phyloP scores from a whole-genome alignment of 2,329 filamentous ascomycete species.

The Didymella glomerata region DNA sequence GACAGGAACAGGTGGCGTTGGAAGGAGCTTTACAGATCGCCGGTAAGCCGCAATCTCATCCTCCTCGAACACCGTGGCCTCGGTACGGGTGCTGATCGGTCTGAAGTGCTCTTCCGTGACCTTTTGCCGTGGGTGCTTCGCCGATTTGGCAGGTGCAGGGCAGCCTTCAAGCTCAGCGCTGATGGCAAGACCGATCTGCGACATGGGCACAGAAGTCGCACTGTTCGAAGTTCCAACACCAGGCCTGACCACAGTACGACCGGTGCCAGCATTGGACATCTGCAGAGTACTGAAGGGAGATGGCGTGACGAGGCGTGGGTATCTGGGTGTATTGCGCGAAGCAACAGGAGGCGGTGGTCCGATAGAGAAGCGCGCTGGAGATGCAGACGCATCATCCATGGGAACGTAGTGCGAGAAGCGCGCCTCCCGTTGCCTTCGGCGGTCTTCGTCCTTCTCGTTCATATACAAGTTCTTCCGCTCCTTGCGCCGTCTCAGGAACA shows the following conservation, averaged over 20 bases:
- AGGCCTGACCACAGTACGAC: slow-evolving; percentile 32
- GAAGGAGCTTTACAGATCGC: slow-evolving; percentile 42
- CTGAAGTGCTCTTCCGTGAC: slow-evolving; percentile 26
- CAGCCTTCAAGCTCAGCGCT: slow-evolving; percentile 47
- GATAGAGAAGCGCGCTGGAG: slow-evolving; percentile 29
- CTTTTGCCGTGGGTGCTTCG: slow-evolving; percentile 18
- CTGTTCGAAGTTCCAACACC: slow-evolving; percentile 33
- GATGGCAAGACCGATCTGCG: slow-evolving; percentile 51
- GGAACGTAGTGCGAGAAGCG: slow-evolving; percentile 37
- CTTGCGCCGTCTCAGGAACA: slow-evolving; percentile 47
- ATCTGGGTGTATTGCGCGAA: slow-evolving; percentile 9
- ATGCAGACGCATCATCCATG: slow-evolving; percentile 17
- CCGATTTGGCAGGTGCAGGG: slow-evolving; percentile 25
- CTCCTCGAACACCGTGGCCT: slow-evolving; percentile 52
- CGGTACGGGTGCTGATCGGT: slow-evolving; percentile 45
- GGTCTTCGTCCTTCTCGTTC: slow-evolving; percentile 35
- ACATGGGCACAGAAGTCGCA: slow-evolving; percentile 34
- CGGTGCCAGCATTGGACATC: slow-evolving; percentile 12
- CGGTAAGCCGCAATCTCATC: slow-evolving; percentile 37
- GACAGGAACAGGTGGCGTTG: slow-evolving; percentile 44
- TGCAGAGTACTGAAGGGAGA: slow-evolving; percentile 21
- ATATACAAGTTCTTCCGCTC: slow-evolving; percentile 37
- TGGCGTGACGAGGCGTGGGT: slow-evolving; percentile 13
- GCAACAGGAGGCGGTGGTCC: slow-evolving; percentile 26
- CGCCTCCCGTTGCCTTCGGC: slow-evolving; percentile 27